Base-by-base conservation (phyloP, 331 rosid genomes). In the Pyracantha coccinea region DNA sequence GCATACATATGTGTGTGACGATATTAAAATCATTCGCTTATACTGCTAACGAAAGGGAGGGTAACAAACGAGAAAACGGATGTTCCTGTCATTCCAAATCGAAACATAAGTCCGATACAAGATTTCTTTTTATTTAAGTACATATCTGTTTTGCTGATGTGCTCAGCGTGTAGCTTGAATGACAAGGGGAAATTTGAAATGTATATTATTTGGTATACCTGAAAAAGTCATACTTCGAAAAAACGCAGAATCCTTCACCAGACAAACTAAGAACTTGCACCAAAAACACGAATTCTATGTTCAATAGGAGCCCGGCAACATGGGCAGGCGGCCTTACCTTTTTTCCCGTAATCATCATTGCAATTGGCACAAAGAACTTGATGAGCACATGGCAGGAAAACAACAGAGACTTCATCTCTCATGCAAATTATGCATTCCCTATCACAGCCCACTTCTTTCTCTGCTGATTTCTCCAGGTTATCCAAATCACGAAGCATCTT, bases 361-460 rank as follows among this genome's bases (percentile, higher is more conserved):
- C 99, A 94, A 75, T 77, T 84, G n/a, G 90, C 85, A 69, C 99
- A 94, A 81, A 94, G 66, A 74, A 94, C 96, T 82, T 92, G 95
- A 83, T 94, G 99, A 50, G 96, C 89, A 81, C 99, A 94, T 0
- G 99, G 99, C 84, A 94, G 85, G 93, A 94, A 94, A 79, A 92
- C 96, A 84, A 94, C 65, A 13, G 97, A 88, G 52, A 92, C 93
- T 80, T 94, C 99, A 68, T 89, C 96, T 73, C 86, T 94, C 87
- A 64, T 85, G 45, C 99, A 94, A 28, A 88, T 66, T 21, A 94
- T 83, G 93, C 99, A 94, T 74, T 91, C 89, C 67, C 93, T 83
- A 79, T 86, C 87, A 21, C 82, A 70, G 58, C 74, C 79, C 8
- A 68, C 84, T 83, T 90, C 97, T 83, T 83, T 84, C 78, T 86